phyloP scores from a whole-genome alignment of 768 basidiomycete genomes.

The Russula dissimulans region DNA sequence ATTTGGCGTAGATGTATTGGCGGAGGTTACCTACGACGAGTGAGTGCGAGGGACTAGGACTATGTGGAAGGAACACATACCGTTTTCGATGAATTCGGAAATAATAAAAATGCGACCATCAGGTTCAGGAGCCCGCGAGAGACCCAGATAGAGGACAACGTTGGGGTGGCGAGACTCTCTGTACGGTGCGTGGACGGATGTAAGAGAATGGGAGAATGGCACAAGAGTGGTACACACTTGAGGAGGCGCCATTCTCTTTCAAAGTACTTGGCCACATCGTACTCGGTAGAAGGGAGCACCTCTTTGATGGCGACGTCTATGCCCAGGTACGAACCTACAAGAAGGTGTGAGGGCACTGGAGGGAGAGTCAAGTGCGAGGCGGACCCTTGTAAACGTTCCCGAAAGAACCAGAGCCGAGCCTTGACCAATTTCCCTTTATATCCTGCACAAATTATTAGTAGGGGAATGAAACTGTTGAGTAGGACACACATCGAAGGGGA shows the following conservation, averaged over 20 bases:
- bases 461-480: background rate
- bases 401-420: conserved; percentile 86
- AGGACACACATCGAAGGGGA: conserved; percentile 65
- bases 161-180: conserved; percentile 85
- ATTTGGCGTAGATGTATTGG: conserved; percentile 79
- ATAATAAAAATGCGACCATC: conserved; percentile 88
- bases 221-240: conserved; percentile 42
- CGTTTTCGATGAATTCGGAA: conserved; percentile 89
- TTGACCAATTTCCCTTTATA: conserved; percentile 82
- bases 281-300: conserved; percentile 82
- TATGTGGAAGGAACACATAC: conserved; percentile 24
- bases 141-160: conserved; percentile 87
- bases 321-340: conserved; percentile 76
- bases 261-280: conserved; percentile 96
- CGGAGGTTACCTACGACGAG: conserved; percentile 58
- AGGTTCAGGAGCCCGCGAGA: conserved; percentile 67
- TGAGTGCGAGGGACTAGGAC: background rate
- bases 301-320: conserved; percentile 97
- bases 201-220: conserved; percentile 1
- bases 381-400: conserved; percentile 85
- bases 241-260: conserved; percentile 98
- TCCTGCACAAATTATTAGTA: conserved; percentile 39
- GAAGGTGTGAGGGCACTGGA: background rate
- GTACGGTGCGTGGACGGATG: conserved; percentile 1
- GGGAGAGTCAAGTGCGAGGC: conserved; percentile 16